Conservation (phyloP, 305 asterid genomes). For the Nicotiana rustica region DNA sequence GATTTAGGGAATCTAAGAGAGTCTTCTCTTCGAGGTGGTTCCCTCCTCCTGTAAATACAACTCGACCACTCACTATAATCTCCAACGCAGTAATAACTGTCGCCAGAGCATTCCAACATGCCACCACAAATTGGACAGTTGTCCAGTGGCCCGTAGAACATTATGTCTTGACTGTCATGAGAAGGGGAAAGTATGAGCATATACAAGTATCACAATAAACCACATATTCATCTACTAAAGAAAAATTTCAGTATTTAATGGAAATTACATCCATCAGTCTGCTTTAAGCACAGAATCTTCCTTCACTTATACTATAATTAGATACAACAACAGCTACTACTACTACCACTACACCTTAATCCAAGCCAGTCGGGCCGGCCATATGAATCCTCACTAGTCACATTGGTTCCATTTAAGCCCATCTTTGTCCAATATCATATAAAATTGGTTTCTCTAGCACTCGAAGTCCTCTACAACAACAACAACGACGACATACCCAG, state of each 20-base stretch:
- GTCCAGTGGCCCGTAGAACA: slow-evolving; percentile 70
- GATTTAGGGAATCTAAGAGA: slow-evolving; percentile 67
- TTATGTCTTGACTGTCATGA: slow-evolving; percentile 70
- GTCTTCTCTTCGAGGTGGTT: slow-evolving; percentile 68
- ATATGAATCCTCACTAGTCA: not conserved
- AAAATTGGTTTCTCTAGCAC: too few relatives aligned
- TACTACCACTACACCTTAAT: not conserved
- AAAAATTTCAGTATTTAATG: too few relatives aligned
- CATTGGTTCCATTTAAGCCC: too few relatives aligned
- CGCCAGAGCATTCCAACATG: slow-evolving; percentile 40
- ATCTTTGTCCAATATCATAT: too few relatives aligned
- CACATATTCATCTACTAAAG: too few relatives aligned
- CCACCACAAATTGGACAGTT: slow-evolving; percentile 68
- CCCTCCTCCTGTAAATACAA: slow-evolving; percentile 57
- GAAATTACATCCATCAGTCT: too few relatives aligned
- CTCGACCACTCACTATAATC: slow-evolving; percentile 76
- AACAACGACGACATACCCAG: too few relatives aligned
- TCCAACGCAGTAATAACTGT: slow-evolving; percentile 59
- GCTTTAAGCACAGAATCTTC: too few relatives aligned
- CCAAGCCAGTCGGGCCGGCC: not conserved
- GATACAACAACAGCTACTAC: too few relatives aligned
- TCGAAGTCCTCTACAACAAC: too few relatives aligned
- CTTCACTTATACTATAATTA: too few relatives aligned
- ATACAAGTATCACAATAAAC: not conserved
- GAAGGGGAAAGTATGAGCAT: not conserved